phyloP scores from a whole-genome alignment of 1,284 basidiomycete species.

The Erythrobasidium hasegawianum region DNA sequence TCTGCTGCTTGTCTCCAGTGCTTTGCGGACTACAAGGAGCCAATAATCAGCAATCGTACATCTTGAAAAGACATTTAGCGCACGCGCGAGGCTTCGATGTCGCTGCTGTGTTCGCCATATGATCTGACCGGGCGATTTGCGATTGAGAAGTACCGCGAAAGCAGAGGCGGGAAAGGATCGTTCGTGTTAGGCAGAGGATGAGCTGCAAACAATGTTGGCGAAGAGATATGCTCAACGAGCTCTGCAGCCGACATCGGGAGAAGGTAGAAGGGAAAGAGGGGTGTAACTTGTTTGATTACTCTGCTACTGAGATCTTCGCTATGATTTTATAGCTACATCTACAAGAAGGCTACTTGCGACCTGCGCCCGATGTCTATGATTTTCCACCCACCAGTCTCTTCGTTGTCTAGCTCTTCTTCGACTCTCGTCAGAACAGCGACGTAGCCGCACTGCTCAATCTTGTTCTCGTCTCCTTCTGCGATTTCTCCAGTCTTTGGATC shows the following conservation, averaged over 20 bases:
- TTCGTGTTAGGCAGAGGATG: constrained; percentile 21
- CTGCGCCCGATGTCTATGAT: constrained; percentile 70
- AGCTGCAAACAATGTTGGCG: constrained; percentile 10
- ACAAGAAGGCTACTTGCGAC: constrained; percentile 31
- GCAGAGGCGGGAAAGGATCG: constrained; percentile 24
- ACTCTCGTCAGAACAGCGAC: constrained; percentile 85
- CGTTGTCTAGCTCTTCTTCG: constrained; percentile 79
- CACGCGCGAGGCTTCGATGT: no score
- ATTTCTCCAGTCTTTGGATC: constrained; percentile 82
- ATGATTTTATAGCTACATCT: background rate
- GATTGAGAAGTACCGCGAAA: constrained; percentile 8
- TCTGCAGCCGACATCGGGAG: background rate
- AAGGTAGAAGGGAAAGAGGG: no score
- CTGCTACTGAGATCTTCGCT: no score
- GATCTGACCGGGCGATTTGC: no score
- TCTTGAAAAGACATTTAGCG: no score
- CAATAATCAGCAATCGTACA: no score
- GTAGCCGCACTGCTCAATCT: constrained; percentile 89
- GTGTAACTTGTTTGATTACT: no score
- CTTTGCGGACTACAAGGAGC: no score
- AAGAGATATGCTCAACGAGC: constrained; percentile 8
- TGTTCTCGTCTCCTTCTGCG: constrained; percentile 77
- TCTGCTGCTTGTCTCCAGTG: no score
- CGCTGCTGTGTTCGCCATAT: no score
- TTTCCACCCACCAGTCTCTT: constrained; percentile 97